Percentiles rank a stretch among this genome's conserved stretches.
Evolutionary conservation across 2,329 filamentous ascomycete genomes (phyloP).

Genomic region (Lojkania enalia): DNA sequence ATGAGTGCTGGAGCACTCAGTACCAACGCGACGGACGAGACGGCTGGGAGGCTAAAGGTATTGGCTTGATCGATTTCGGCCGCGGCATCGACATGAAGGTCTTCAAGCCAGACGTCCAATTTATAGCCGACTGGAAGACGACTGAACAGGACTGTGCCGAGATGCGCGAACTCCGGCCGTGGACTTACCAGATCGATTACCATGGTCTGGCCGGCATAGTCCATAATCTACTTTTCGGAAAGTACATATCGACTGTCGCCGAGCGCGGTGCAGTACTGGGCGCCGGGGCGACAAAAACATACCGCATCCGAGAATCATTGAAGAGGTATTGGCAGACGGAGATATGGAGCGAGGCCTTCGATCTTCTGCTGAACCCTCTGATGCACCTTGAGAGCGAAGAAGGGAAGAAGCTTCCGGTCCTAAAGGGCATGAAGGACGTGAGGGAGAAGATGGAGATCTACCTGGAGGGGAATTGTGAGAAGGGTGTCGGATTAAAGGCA

Average conservation of each 20-base stretch:
- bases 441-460: slow-evolving; percentile 82
- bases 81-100: slow-evolving; percentile 90
- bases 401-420: slow-evolving; percentile 69
- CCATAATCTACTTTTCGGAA: slow-evolving; percentile 88
- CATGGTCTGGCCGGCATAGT: slow-evolving; percentile 88
- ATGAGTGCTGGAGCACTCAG: slow-evolving; percentile 59
- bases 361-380: slow-evolving; percentile 81
- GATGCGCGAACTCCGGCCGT: slow-evolving; percentile 90
- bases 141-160: slow-evolving; percentile 87
- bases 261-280: slow-evolving; percentile 57
- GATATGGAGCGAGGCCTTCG: slow-evolving; percentile 82
- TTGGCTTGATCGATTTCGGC: slow-evolving; percentile 92
- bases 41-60: slow-evolving; percentile 79
- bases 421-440: slow-evolving; percentile 68
- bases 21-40: slow-evolving; percentile 74
- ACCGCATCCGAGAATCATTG: slow-evolving; percentile 77
- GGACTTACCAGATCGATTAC: slow-evolving; percentile 98
- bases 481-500: slow-evolving; percentile 64
- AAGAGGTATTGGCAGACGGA: slow-evolving; percentile 98
- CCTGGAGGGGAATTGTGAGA: slow-evolving; percentile 80
- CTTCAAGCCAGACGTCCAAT: slow-evolving; percentile 76
- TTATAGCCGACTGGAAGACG: slow-evolving; percentile 95
- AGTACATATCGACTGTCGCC: slow-evolving; percentile 81
- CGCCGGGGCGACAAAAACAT: slow-evolving; percentile 65
- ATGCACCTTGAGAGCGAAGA: slow-evolving; percentile 68